These are phyloP conservation scores for Actinomortierella wolfii DNA, from an alignment of 371 early-diverging fungal species.

Conservation along the genomic window DNA sequence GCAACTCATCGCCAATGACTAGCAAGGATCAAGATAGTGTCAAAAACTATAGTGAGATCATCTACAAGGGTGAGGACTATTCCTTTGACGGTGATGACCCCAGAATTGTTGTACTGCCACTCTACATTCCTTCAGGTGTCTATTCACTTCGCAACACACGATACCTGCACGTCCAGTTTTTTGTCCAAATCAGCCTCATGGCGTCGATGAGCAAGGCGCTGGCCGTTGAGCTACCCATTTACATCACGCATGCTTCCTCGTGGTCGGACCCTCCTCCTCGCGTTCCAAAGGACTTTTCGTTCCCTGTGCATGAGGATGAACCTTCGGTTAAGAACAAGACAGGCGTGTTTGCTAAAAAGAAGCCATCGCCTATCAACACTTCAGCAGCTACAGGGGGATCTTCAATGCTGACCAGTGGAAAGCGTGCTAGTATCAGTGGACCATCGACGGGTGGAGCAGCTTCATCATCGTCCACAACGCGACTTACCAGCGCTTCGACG, in stretches of 20 bases:
- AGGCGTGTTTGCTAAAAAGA: slow-evolving; percentile 34
- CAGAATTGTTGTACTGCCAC: slow-evolving; percentile 25
- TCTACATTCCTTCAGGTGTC: slow-evolving; percentile 38
- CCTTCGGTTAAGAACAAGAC: slow-evolving; percentile 35
- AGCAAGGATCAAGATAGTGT: slow-evolving; percentile 28
- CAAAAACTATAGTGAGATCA: slow-evolving; percentile 41
- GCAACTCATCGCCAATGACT: not conserved
- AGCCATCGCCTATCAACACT: not conserved
- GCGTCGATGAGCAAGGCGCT: slow-evolving; percentile 44
- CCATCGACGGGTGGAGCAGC: too few species aligned
- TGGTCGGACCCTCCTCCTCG: slow-evolving; percentile 47
- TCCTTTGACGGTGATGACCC: slow-evolving; percentile 35
- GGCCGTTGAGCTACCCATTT: slow-evolving; percentile 43
- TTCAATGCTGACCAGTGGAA: too few species aligned
- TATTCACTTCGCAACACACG: slow-evolving; percentile 39
- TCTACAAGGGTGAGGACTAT: slow-evolving; percentile 42
- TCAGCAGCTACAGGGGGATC: not conserved
- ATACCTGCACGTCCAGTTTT: slow-evolving; percentile 36
- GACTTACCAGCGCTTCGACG: too few species aligned
- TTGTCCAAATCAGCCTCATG: slow-evolving; percentile 42
- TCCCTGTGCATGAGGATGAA: slow-evolving; percentile 34
- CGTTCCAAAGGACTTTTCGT: slow-evolving; percentile 30
- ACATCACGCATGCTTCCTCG: slow-evolving; percentile 45
- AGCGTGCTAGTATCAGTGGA: too few species aligned
- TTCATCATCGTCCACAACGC: too few species aligned